These are phyloP conservation scores for Chaetoscypha palmicola DNA, from an alignment of 2,329 filamentous ascomycete species.

Conservation along the genomic window DNA sequence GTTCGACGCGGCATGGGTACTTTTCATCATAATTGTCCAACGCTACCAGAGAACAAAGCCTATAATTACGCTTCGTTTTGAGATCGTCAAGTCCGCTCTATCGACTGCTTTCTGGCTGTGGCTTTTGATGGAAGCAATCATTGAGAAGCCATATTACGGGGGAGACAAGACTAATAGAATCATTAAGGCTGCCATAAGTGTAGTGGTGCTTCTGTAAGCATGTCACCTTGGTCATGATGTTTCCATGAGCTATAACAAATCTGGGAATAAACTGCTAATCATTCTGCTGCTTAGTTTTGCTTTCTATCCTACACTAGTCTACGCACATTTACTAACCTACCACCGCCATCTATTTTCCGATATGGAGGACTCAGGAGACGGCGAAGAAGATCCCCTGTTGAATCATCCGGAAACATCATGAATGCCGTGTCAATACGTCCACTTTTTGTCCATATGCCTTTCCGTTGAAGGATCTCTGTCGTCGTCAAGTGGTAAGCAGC, in stretches of 20 bases:
- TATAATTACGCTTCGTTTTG: slow-evolving; percentile 11
- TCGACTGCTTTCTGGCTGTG: slow-evolving; percentile 20
- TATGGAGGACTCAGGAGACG: not conserved
- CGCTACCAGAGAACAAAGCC: slow-evolving; percentile 7
- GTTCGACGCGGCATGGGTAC: slow-evolving; percentile 16
- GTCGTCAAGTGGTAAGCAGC: too few species aligned
- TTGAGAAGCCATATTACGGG: slow-evolving; percentile 6
- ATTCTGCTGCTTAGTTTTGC: slow-evolving; percentile 7
- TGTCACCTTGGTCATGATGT: not conserved
- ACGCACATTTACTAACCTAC: slow-evolving; percentile 6
- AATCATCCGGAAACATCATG: too few species aligned
- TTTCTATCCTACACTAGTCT: slow-evolving; percentile 17
- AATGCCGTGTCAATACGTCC: too few species aligned
- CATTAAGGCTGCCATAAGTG: slow-evolving; percentile 13
- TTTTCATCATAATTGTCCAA: slow-evolving; percentile 20
- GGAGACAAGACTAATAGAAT: slow-evolving; percentile 8
- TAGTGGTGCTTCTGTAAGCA: slow-evolving; percentile 20
- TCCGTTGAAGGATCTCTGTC: too few species aligned
- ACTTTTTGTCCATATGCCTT: too few species aligned
- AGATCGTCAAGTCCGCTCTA: slow-evolving; percentile 15
- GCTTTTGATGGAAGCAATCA: slow-evolving; percentile 18
- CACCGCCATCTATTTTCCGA: not conserved
- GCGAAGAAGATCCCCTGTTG: not conserved
- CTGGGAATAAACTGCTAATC: not conserved
- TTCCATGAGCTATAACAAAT: not conserved